Percentiles rank a stretch among this genome's conserved stretches.
Conservation (phyloP, 2,329 filamentous ascomycete species). For the Rhytidhysteron rufulum region DNA sequence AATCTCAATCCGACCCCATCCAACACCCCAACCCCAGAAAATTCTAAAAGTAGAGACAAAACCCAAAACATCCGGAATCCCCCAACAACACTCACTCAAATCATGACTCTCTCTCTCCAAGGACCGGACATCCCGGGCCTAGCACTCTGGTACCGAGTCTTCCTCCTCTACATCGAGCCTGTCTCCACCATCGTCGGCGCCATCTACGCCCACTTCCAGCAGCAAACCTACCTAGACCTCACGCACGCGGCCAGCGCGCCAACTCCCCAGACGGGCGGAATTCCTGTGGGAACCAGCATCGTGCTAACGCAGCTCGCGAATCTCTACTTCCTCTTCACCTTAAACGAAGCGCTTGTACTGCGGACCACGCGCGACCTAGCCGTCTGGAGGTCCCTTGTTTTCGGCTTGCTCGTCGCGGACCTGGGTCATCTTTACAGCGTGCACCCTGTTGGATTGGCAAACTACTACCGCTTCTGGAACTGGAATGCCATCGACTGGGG, state of each 20-base stretch:
- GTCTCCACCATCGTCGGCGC: constrained; percentile 52
- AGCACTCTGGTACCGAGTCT: constrained; percentile 62
- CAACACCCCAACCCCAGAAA: too few species aligned
- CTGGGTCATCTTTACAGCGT: constrained; percentile 71
- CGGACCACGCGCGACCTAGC: constrained; percentile 63
- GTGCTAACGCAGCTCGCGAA: constrained; percentile 73
- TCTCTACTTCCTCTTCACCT: constrained; percentile 70
- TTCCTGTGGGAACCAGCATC: constrained; percentile 61
- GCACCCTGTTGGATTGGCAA: constrained; percentile 51
- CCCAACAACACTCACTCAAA: too few species aligned
- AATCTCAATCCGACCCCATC: too few species aligned
- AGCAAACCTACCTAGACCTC: constrained; percentile 58
- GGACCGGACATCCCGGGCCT: constrained; percentile 53
- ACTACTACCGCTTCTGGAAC: constrained; percentile 60
- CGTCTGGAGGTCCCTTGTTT: constrained; percentile 67
- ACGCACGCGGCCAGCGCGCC: constrained; percentile 56
- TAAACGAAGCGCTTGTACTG: constrained; percentile 74
- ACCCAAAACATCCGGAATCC: too few species aligned
- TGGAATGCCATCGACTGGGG: constrained; percentile 70
- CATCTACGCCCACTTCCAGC: constrained; percentile 50
- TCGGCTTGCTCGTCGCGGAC: constrained; percentile 69
- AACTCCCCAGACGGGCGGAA: constrained; percentile 23
- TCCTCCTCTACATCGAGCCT: constrained; percentile 73
- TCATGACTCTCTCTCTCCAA: background rate
- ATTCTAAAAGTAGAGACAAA: too few species aligned